Evolutionary conservation across 176 grass and related monocot species (phyloP).

Genomic region (Bromus sterilis): DNA sequence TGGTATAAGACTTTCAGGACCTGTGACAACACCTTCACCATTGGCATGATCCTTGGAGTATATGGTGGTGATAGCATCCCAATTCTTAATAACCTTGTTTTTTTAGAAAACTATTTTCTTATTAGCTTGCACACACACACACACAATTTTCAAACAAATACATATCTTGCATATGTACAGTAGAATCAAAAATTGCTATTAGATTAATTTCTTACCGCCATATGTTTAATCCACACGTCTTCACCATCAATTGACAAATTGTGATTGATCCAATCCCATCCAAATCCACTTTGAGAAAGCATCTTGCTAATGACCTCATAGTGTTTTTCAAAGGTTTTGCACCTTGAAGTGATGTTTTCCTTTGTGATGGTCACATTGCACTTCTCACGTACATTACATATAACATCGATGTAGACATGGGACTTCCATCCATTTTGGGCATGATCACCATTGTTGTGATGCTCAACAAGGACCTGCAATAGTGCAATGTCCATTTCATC

Average conservation of each 20-base stretch:
- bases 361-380: neutral
- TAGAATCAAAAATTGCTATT: too few species aligned
- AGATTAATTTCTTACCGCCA: too few species aligned
- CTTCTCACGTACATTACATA: neutral
- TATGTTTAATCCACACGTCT: neutral
- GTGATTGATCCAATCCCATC: neutral
- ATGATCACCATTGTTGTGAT: too few species aligned
- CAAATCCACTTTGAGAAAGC: too few species aligned
- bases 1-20: neutral
- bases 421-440: neutral
- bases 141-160: too few species aligned
- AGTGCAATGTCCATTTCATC: neutral
- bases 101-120: too few species aligned
- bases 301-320: neutral
- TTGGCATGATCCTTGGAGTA: too few species aligned
- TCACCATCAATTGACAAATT: neutral
- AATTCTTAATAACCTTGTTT: too few species aligned
- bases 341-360: neutral
- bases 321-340: neutral
- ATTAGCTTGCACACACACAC: too few species aligned
- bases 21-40: too few species aligned
- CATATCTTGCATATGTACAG: too few species aligned
- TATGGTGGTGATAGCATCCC: too few species aligned
- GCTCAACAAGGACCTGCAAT: neutral
- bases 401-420: neutral